Percentiles rank a stretch among this genome's conserved stretches.
Evolutionary conservation across 305 asterid genomes (phyloP).

Genomic region (Ilex paraguariensis): DNA sequence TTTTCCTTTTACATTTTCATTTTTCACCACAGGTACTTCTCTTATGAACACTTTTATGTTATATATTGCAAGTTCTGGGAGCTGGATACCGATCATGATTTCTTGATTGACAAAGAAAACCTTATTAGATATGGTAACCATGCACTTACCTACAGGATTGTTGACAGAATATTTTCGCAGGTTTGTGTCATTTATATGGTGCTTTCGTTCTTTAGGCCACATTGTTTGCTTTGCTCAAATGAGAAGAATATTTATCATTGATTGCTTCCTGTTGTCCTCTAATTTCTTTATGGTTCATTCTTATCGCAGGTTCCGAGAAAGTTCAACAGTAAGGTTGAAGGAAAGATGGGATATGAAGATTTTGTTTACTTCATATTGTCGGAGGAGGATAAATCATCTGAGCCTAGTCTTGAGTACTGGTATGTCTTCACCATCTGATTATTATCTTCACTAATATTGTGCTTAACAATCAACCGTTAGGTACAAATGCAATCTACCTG

Average conservation of each 20-base stretch:
- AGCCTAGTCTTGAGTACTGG: conserved; percentile 97
- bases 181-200: conserved; percentile 38
- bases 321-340: conserved; percentile 96
- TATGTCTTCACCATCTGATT: conserved; percentile 24
- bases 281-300: conserved; percentile 18
- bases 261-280: conserved; percentile 12
- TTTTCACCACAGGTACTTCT: conserved; percentile 76
- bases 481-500: no score
- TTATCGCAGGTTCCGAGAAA: conserved; percentile 76
- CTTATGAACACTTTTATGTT: conserved; percentile 98
- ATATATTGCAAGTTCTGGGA: conserved; percentile 99
- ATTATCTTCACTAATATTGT: not conserved
- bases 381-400: conserved; percentile 98
- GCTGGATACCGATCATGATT: conserved; percentile 97
- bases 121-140: conserved; percentile 98
- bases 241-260: conserved; percentile 11
- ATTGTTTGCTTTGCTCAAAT: conserved; percentile 22
- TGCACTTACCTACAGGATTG: conserved; percentile 97
- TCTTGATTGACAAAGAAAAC: conserved; percentile 92
- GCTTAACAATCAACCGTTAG: no score
- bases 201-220: conserved; percentile 14
- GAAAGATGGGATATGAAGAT: conserved; percentile 99
- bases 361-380: conserved; percentile 91
- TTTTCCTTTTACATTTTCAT: conserved; percentile 7
- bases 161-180: conserved; percentile 98